Evolutionary conservation across 1,139 yeast genomes (phyloP), one percentile per base, ranked within the genome.

Genomic region (Schizosaccharomyces versatilis): DNA sequence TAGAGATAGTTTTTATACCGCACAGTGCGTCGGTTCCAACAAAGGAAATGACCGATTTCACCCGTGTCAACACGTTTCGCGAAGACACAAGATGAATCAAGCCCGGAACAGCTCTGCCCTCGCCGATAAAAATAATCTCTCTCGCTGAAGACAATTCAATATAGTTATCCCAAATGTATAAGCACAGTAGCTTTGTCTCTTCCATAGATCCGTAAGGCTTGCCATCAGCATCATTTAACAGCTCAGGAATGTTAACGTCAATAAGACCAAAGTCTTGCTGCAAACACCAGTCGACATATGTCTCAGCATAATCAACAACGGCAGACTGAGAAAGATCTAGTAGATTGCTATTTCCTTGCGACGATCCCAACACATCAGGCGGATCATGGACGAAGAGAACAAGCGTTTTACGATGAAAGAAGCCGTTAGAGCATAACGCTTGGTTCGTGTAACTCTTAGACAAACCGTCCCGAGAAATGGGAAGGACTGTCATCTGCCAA

Each of bases 111-210:
- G 96, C 79, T 59, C 85, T 94, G 47, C 98, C 98, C 59, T 83
- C 77, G 1, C 97, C 97, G 42, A 88, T 75, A 64, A 90, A 79
- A 0, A 85, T 80, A 53, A 93, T 66, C 60, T 83, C 83, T 53
- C 77, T 72, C 54, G 84, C 76, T 56, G 77, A 74, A 64, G 63
- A 54, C 47, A 61, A 56, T 84, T 83, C 79, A 55, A 90, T 68
- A 63, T 85, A 86, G 64, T 86, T 84, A 66, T 90, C 97, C 96
- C 97, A 90, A 19, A 90, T 64, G 64, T 84, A 84, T 17, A 83
- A 68, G 53, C 85, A 66, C 1, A 83, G 72, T 63, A 86, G 95
- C 64, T 85, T 94, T 0, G 94, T 74, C 49, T 81, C 76, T 10
- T 76, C 75, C 36, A 56, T 57, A 17, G 84, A 79, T 59, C 79